phyloP scores from a whole-genome alignment of 805 yeast genomes.

The Kregervanrija delftensis region DNA sequence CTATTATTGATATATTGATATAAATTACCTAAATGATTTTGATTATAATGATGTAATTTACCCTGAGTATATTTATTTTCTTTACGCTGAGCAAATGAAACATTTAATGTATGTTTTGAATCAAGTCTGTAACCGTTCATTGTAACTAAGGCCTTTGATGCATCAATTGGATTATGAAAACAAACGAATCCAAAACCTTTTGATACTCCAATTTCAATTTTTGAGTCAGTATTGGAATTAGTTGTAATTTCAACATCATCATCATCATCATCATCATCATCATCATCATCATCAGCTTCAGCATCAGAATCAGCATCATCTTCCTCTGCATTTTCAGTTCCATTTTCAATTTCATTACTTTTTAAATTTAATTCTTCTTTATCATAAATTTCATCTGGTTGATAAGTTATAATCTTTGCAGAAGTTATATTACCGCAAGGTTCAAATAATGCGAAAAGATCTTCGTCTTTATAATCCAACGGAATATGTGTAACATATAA shows the following conservation, averaged over 20 bases:
- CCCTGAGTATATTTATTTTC: slow-evolving; percentile 41
- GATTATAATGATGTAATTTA: slow-evolving; percentile 28
- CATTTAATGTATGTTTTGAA: slow-evolving; percentile 27
- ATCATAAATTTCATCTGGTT: slow-evolving; percentile 22
- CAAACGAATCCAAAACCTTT: slow-evolving; percentile 82
- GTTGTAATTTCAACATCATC: not conserved
- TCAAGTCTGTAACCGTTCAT: slow-evolving; percentile 48
- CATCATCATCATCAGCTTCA: slow-evolving; percentile 1
- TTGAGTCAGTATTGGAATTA: too few relatives aligned
- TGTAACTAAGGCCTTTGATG: slow-evolving; percentile 60
- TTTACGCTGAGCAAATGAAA: slow-evolving; percentile 74
- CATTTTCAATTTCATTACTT: slow-evolving; percentile 1
- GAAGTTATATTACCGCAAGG: slow-evolving; percentile 46
- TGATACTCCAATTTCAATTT: slow-evolving; percentile 32
- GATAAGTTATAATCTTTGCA: slow-evolving; percentile 48
- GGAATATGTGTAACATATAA: slow-evolving; percentile 66
- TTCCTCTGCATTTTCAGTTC: slow-evolving; percentile 6
- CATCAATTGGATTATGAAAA: slow-evolving; percentile 57
- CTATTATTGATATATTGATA: slow-evolving; percentile 19
- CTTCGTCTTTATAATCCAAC: slow-evolving; percentile 45
- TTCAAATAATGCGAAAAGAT: slow-evolving; percentile 36
- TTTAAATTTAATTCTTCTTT: not conserved
- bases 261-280: slow-evolving; percentile 1
- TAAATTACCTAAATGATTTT: slow-evolving; percentile 26
- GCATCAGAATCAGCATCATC: not conserved